Base-by-base conservation (phyloP, 257 asterid species). In the Lycium barbarum region DNA sequence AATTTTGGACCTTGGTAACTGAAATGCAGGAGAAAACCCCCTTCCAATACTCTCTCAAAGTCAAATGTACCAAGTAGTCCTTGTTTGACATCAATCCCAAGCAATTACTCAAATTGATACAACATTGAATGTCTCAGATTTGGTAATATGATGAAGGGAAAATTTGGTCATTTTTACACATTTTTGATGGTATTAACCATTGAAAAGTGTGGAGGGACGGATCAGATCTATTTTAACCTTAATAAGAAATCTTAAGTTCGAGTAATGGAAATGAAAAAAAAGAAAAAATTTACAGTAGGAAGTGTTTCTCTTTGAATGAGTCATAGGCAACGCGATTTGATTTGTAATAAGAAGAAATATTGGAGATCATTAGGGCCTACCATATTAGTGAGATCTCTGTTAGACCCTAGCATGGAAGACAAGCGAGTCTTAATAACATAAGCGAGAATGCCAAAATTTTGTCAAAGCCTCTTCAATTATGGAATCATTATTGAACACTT, bases 31-130 rank as follows among this genome's bases (percentile, higher is more conserved):
- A 0, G 96, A 93, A 35, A 93, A 90, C 15, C 92, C 95, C 33
- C 98, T 98, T 85, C 33, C 33, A 26, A 26, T 26, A 26, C 33
- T 91, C 97, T 86, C 89, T 89, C 88, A 40, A 40, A 40, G 45
- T 95, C 96, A 79, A 93, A 95, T 53, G 61, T 81, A 2, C 58
- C 93, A 84, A 93, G 51, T 90, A 90, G 88, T 15, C 93, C 97
- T 15, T 80, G 81, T 51, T 87, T 66, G 43, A 90, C 94, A 72
- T 93, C 91, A 55, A 95, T 93, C 47, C 98, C 98, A 54, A 95
- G 53, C 84, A 95, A 85, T 83, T 97, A 93, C 18, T 95, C 97
- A 3, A 95, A 81, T 26, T 26, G 33, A 26, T 11, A 95, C 98
- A 80, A 93, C 81, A 4, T 91, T 85, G 70, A 93, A 95, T 1